A percentile compares a stretch with the other conserved stretches of the same genome.
Conservation (phyloP, 768 basidiomycete genomes). For the Termitomyces sp. region DNA sequence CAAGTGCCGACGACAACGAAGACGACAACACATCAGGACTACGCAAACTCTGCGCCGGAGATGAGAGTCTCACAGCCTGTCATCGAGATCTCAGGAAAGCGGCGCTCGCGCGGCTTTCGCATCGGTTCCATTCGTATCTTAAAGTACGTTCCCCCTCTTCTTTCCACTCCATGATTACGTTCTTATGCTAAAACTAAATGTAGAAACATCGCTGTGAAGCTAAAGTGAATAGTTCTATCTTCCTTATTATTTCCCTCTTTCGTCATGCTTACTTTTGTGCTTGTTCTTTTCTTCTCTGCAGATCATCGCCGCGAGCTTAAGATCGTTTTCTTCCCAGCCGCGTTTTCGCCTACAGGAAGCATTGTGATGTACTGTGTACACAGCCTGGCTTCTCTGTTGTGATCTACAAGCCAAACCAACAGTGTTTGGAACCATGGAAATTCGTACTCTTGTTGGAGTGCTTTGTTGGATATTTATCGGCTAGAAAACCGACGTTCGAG, state of each 20-base stretch:
- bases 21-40: neutral
- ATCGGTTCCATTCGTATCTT: constrained; percentile 15
- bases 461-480: neutral
- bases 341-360: neutral
- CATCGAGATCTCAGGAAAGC: constrained; percentile 9
- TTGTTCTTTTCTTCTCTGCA: neutral
- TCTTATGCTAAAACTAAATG: neutral
- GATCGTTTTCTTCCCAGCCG: neutral
- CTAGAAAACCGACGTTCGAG: neutral
- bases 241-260: neutral
- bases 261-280: neutral
- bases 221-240: constrained; percentile 10
- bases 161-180: constrained; percentile 5
- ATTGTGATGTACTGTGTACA: neutral
- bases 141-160: constrained; percentile 7
- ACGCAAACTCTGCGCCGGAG: neutral
- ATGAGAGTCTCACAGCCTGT: constrained; percentile 1
- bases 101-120: constrained; percentile 11
- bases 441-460: neutral
- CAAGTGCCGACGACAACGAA: neutral
- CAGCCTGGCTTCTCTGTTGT: neutral
- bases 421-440: neutral
- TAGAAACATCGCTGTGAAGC: constrained; percentile 15
- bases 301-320: constrained; percentile 8
- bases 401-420: neutral